Evolutionary conservation across 1,284 basidiomycete species (phyloP).

Genomic region (Butyriboletus regius): DNA sequence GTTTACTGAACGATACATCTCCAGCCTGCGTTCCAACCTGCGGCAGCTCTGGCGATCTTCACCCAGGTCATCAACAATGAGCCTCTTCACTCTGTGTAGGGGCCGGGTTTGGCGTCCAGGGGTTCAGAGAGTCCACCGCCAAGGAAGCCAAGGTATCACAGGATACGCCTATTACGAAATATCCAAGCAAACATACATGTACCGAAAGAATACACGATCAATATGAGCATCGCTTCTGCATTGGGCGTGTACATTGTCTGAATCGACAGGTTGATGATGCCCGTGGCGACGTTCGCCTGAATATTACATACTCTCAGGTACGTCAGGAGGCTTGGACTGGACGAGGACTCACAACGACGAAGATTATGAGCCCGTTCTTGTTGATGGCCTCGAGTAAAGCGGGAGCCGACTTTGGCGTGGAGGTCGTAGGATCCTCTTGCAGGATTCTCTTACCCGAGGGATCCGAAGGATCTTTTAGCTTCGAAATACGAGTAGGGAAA

Average conservation of each 20-base stretch:
- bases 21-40: slow-evolving; percentile 55
- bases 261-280: slow-evolving; percentile 74
- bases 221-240: slow-evolving; percentile 44
- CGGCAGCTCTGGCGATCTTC: slow-evolving; percentile 51
- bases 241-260: slow-evolving; percentile 74
- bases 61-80: slow-evolving; percentile 47
- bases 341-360: slow-evolving; percentile 75
- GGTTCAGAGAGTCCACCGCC: background rate
- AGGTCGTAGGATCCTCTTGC: slow-evolving; percentile 24
- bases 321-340: background rate
- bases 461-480: slow-evolving; percentile 26
- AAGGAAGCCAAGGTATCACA: slow-evolving; percentile 4
- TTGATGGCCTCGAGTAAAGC: slow-evolving; percentile 75
- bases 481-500: slow-evolving; percentile 44
- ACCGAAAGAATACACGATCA: slow-evolving; percentile 56
- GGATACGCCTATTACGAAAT: slow-evolving; percentile 22
- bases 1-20: slow-evolving; percentile 5
- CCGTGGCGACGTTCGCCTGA: slow-evolving; percentile 83
- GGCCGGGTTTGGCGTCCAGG: background rate
- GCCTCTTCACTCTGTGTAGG: slow-evolving; percentile 48
- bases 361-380: slow-evolving; percentile 70
- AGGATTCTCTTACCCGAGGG: slow-evolving; percentile 29
- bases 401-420: slow-evolving; percentile 37
- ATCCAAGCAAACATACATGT: slow-evolving; percentile 60
- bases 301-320: background rate